Percentiles rank a stretch among this genome's conserved stretches.
Conservation (phyloP, 2,329 filamentous ascomycete species). For the Curvularia sp. region DNA sequence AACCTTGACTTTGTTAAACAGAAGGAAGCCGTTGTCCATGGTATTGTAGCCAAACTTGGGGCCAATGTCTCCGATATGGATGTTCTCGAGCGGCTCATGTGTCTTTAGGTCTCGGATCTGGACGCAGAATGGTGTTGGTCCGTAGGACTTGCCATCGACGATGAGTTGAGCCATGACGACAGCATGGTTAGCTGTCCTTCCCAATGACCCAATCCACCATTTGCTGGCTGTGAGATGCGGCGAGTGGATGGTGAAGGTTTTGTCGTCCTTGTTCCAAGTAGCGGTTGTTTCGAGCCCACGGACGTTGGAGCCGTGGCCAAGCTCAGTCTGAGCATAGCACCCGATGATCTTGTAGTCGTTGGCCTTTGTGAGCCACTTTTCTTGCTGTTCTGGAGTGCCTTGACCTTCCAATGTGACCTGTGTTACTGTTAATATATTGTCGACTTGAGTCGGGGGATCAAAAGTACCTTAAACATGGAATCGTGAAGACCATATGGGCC, state of each 20-base stretch:
- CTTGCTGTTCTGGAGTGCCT: slow-evolving; percentile 74
- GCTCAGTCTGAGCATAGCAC: slow-evolving; percentile 81
- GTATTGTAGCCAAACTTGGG: slow-evolving; percentile 82
- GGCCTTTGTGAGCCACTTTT: slow-evolving; percentile 73
- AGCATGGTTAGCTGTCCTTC: slow-evolving; percentile 77
- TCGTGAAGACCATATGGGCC: slow-evolving; percentile 77
- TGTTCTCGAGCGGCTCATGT: slow-evolving; percentile 58
- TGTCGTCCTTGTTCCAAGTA: slow-evolving; percentile 75
- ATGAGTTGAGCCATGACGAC: slow-evolving; percentile 81
- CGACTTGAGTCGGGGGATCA: background rate
- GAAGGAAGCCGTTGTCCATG: slow-evolving; percentile 82
- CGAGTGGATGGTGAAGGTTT: slow-evolving; percentile 77
- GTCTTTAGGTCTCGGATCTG: slow-evolving; percentile 67
- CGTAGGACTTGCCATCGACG: slow-evolving; percentile 71
- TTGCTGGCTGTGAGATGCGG: slow-evolving; percentile 78
- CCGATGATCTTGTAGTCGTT: slow-evolving; percentile 75
- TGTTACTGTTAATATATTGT: slow-evolving; percentile 14
- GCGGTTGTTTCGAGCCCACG: slow-evolving; percentile 70
- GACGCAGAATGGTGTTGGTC: slow-evolving; percentile 80
- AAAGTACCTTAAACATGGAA: slow-evolving; percentile 69
- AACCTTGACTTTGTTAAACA: slow-evolving; percentile 78
- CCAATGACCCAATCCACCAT: slow-evolving; percentile 85
- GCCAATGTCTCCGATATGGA: slow-evolving; percentile 79
- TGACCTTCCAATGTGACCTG: slow-evolving; percentile 74
- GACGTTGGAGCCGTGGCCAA: slow-evolving; percentile 79